phyloP scores from a whole-genome alignment of 2,329 filamentous ascomycete species.

The Thielaviopsis populi region DNA sequence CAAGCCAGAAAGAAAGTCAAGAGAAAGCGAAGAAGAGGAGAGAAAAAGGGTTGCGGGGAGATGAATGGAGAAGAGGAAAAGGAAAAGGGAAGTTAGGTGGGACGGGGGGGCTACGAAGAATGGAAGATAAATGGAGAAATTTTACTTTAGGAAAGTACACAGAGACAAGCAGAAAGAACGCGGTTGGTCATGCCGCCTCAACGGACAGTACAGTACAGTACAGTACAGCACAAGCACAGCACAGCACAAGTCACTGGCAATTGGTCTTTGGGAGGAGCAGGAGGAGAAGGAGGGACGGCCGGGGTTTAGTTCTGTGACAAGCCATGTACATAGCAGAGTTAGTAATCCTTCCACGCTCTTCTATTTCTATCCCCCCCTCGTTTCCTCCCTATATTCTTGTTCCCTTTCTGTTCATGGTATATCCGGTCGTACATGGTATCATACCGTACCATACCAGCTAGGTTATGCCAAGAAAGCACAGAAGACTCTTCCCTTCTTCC shows the following conservation, averaged over 20 bases:
- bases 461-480: not conserved
- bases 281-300: not conserved
- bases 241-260: not conserved
- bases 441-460: too few species aligned
- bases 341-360: not conserved
- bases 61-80: slow-evolving; percentile 17
- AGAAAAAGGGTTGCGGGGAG: slow-evolving; percentile 3
- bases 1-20: not conserved
- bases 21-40: slow-evolving; percentile 1
- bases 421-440: not conserved
- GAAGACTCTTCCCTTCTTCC: not conserved
- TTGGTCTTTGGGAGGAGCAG: not conserved
- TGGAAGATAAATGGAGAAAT: slow-evolving; percentile 23
- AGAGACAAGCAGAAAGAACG: slow-evolving; percentile 24
- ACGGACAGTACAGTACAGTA: not conserved
- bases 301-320: slow-evolving; percentile 2
- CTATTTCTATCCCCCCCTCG: not conserved
- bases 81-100: slow-evolving; percentile 21
- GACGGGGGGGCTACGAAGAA: slow-evolving; percentile 25
- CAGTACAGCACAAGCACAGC: slow-evolving; percentile 8
- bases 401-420: not conserved
- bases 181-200: slow-evolving; percentile 12
- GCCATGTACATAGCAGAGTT: not conserved
- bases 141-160: slow-evolving; percentile 17
- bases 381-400: not conserved